Evolutionary conservation across 495 filamentous ascomycete species (phyloP).

Genomic region (Aspergillus cavernicola): DNA sequence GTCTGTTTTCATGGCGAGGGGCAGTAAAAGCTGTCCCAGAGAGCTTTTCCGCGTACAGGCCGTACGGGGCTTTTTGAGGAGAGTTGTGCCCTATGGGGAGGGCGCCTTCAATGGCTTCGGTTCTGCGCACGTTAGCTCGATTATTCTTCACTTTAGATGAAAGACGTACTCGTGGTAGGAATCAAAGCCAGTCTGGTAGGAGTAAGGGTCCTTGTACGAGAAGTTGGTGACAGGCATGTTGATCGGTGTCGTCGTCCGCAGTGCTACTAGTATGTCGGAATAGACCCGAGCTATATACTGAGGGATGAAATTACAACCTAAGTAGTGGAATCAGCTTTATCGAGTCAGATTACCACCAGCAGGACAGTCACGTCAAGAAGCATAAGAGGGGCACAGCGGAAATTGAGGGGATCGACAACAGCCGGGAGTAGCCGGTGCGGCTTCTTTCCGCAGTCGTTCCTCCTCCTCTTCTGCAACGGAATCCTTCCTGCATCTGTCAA

Average conservation of each 20-base stretch:
- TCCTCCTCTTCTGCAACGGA: conserved; percentile 10
- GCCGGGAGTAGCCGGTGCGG: conserved; percentile 29
- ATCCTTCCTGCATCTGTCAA: conserved; percentile 1
- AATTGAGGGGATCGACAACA: conserved; percentile 13
- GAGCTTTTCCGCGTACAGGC: conserved; percentile 89
- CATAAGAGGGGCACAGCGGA: conserved; percentile 15
- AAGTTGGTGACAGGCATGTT: conserved; percentile 57
- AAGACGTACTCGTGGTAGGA: conserved; percentile 54
- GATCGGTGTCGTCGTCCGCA: neutral
- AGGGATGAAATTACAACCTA: neutral
- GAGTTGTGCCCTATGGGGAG: conserved; percentile 73
- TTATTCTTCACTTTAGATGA: neutral
- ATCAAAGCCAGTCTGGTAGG: conserved; percentile 56
- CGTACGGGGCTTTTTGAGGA: conserved; percentile 79
- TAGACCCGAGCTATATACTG: neutral
- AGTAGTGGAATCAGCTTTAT: too few species aligned
- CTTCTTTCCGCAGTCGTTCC: conserved; percentile 21
- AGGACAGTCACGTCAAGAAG: neutral
- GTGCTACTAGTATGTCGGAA: neutral
- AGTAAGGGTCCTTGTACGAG: conserved; percentile 52
- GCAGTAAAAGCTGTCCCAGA: conserved; percentile 93
- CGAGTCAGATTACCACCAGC: too few species aligned
- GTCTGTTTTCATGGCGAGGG: conserved; percentile 81
- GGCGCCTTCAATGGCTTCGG: conserved; percentile 55
- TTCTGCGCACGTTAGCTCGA: conserved; percentile 24